Evolutionary conservation across 1,284 basidiomycete species (phyloP).

Genomic region (Cystobasidium sp.): DNA sequence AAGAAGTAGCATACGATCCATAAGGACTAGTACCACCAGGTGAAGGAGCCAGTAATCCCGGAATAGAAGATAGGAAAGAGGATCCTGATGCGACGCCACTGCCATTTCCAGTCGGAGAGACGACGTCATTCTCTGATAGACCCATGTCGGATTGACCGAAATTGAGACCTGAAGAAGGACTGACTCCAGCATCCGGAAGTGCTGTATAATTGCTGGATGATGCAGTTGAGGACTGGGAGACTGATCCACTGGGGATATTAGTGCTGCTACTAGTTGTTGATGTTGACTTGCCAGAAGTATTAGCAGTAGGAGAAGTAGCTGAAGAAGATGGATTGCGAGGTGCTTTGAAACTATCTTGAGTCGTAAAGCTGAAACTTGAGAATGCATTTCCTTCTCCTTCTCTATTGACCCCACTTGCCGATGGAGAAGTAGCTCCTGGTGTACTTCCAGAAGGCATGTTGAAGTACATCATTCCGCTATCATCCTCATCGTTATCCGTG

Average conservation of each 20-base stretch:
- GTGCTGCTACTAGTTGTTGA: neutral
- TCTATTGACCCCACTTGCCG: neutral
- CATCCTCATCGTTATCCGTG: slow-evolving; percentile 8
- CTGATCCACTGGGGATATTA: neutral
- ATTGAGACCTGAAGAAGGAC: slow-evolving; percentile 22
- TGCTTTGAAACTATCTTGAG: slow-evolving; percentile 19
- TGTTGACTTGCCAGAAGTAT: neutral
- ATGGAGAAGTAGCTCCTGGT: neutral
- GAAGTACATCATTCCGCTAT: slow-evolving; percentile 33
- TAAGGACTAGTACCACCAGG: neutral
- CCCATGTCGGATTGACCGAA: slow-evolving; percentile 10
- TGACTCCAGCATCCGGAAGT: slow-evolving; percentile 22
- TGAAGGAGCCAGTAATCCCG: slow-evolving; percentile 18
- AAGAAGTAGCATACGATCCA: neutral
- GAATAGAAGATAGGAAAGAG: slow-evolving; percentile 26
- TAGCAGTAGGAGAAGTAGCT: neutral
- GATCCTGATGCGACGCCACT: neutral
- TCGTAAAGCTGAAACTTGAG: neutral
- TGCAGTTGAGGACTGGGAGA: neutral
- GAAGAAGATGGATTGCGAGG: slow-evolving; percentile 19
- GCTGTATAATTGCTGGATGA: slow-evolving; percentile 12
- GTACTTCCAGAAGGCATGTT: slow-evolving; percentile 28
- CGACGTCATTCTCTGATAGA: neutral
- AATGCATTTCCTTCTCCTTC: slow-evolving; percentile 4
- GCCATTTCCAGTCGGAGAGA: slow-evolving; percentile 3